These are phyloP conservation scores for Fusarium graminum DNA, from an alignment of 2,329 filamentous ascomycete genomes.

Conservation along the genomic window DNA sequence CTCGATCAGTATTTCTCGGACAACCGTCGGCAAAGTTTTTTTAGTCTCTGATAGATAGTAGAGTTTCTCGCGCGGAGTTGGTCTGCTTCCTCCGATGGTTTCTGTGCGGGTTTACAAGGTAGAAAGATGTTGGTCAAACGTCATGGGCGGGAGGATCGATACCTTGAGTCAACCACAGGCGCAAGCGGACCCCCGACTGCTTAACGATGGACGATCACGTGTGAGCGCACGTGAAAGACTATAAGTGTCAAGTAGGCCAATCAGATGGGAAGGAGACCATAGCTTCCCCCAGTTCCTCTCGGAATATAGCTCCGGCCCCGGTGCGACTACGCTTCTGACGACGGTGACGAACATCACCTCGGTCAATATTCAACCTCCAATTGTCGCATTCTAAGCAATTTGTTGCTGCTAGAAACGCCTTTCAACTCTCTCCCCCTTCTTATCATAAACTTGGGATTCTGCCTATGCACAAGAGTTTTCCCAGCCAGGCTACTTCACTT, in stretches of 20 bases:
- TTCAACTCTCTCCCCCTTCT: neutral
- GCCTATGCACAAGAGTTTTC: slow-evolving; percentile 2
- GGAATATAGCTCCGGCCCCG: slow-evolving; percentile 40
- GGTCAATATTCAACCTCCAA: slow-evolving; percentile 10
- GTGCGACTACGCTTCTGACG: slow-evolving; percentile 34
- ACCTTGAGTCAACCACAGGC: slow-evolving; percentile 28
- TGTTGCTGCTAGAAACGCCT: neutral
- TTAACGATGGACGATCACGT: slow-evolving; percentile 35
- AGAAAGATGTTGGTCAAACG: slow-evolving; percentile 38
- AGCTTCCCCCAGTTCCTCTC: slow-evolving; percentile 37
- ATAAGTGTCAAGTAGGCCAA: slow-evolving; percentile 16
- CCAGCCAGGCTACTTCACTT: neutral
- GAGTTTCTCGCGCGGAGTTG: slow-evolving; percentile 15
- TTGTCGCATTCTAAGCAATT: slow-evolving; percentile 8
- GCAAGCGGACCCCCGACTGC: slow-evolving; percentile 20
- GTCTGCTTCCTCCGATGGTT: slow-evolving; percentile 22
- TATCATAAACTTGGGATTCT: neutral
- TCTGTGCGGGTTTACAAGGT: slow-evolving; percentile 39
- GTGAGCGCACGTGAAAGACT: slow-evolving; percentile 12
- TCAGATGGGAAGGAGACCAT: slow-evolving; percentile 20
- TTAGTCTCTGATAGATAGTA: neutral
- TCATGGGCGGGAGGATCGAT: slow-evolving; percentile 43
- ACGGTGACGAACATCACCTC: slow-evolving; percentile 26
- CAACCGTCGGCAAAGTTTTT: slow-evolving; percentile 10
- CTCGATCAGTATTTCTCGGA: slow-evolving; percentile 10